phyloP scores from a whole-genome alignment of 1,284 basidiomycete genomes.

The Athelia sp. region DNA sequence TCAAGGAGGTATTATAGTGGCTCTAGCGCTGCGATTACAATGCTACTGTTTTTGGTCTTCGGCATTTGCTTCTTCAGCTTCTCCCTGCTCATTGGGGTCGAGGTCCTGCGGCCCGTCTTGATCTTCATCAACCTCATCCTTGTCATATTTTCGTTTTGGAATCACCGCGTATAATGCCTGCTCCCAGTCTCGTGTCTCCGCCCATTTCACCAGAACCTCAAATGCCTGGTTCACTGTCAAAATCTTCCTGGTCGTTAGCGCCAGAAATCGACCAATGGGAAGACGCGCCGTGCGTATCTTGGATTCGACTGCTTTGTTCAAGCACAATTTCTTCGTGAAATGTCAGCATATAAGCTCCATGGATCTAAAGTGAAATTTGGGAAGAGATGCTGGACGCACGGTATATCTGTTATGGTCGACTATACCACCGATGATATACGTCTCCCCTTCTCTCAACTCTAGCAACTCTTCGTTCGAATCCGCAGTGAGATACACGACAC shows the following conservation, averaged over 20 bases:
- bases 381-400: conserved; percentile 35
- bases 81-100: background rate
- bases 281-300: conserved; percentile 84
- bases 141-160: conserved; percentile 80
- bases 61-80: background rate
- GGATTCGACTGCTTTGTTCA: conserved; percentile 76
- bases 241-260: conserved; percentile 88
- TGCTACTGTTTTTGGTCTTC: conserved; percentile 4
- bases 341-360: conserved; percentile 2
- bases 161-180: conserved; percentile 81
- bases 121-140: conserved; percentile 14
- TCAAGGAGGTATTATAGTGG: conserved; percentile 74
- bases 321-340: conserved; percentile 72
- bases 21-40: background rate
- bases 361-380: conserved; percentile 1
- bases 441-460: conserved; percentile 78
- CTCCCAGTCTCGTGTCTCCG: conserved; percentile 80
- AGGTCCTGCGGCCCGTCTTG: conserved; percentile 5
- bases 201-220: conserved; percentile 90
- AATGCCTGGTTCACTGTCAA: conserved; percentile 97
- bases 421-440: conserved; percentile 95
- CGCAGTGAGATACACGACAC: conserved; percentile 90
- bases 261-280: conserved; percentile 87
- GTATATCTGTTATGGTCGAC: conserved; percentile 97
- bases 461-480: conserved; percentile 86